A percentile compares a stretch with the other conserved stretches of the same genome.
phyloP scores from a whole-genome alignment of 768 basidiomycete genomes.

The Tylopilus vinaceipallidus region DNA sequence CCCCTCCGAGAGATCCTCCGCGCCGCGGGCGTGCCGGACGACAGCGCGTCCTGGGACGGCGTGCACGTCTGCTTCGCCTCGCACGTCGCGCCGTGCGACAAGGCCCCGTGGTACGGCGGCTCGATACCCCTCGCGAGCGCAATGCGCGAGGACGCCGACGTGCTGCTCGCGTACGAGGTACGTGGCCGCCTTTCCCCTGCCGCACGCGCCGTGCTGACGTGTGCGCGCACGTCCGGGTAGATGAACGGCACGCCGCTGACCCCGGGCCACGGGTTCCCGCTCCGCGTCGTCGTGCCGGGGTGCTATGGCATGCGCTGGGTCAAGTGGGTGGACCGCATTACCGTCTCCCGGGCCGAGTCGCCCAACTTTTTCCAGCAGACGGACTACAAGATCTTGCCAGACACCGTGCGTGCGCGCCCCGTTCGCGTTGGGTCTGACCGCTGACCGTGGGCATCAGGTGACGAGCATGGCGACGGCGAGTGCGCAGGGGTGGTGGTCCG shows the following conservation, averaged over 20 bases:
- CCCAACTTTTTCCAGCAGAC: conserved; percentile 70
- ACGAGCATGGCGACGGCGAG: conserved; percentile 25
- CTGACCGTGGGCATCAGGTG: conserved; percentile 17
- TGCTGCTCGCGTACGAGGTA: conserved; percentile 64
- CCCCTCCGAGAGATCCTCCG: conserved; percentile 55
- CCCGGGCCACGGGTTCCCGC: conserved; percentile 61
- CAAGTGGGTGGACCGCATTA: conserved; percentile 69
- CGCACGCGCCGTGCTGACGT: no score
- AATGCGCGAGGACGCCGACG: conserved; percentile 44
- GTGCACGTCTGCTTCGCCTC: conserved; percentile 62
- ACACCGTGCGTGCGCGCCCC: conserved; percentile 35
- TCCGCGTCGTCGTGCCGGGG: conserved; percentile 69
- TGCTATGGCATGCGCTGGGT: conserved; percentile 71
- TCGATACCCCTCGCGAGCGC: conserved; percentile 58
- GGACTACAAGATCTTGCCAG: conserved; percentile 66
- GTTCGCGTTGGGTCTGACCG: not conserved
- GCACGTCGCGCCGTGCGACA: conserved; percentile 56
- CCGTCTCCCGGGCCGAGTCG: conserved; percentile 51
- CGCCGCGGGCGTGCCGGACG: conserved; percentile 37
- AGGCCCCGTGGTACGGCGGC: conserved; percentile 60
- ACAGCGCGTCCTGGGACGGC: conserved; percentile 19
- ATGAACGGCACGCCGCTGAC: conserved; percentile 64
- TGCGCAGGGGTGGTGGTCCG: conserved; percentile 43
- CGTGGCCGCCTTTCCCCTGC: no score
- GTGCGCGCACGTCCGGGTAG: no score